Base-by-base conservation (phyloP, 176 grass and related monocot species). In the Dendrocalamus sinicus region DNA sequence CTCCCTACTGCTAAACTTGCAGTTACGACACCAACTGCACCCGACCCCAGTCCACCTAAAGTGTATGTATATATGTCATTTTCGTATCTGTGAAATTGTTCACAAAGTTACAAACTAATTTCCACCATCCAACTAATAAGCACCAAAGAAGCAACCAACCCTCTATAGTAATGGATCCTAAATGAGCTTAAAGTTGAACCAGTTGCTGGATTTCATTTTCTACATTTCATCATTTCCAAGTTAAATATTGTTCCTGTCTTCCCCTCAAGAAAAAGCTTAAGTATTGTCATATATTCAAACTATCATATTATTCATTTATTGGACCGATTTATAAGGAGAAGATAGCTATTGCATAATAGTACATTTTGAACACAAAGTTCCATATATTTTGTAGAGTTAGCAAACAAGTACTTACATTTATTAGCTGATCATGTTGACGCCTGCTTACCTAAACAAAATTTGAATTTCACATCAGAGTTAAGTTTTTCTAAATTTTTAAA, bases 201-300 rank as follows among this genome's bases (percentile, higher is more conserved):
- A 78, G 41, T 83, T 72, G 86, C 46, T 32, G 44, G 14, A 54
- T 78, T 78, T 83, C 53, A 63, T 71, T 83, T 8, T 83, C 7
- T 63, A 20, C 64, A 26, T 69, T 76, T 76, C 72, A 76, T 88
- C 50, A 22, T 72, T 70, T 76, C 30, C 61, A 60, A 70, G 50
- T 37, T 82, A 87, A 81, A 76, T 23, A 23, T 7, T n/a, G 9
- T 57, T 32, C 17, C 3, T 40, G 52, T 40, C 15, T 57, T 39
- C 17, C 39, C 35, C 12, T 47, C 22, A 19, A 85, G 35, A 58
- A 41, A 46, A 47, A 75, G 12, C 22, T 12, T 47, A 47, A 4
- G 9, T 45, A 9, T 2, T 45, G 43, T 45, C 9, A 2, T 45
- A 2, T 45, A 9, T 45, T 45, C 43, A 9, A 43, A 45, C 43